Percentiles rank a stretch among this genome's conserved stretches.
These are phyloP conservation scores for Guadua angustifolia DNA, from an alignment of 176 grass and related monocot genomes.

Conservation along the genomic window DNA sequence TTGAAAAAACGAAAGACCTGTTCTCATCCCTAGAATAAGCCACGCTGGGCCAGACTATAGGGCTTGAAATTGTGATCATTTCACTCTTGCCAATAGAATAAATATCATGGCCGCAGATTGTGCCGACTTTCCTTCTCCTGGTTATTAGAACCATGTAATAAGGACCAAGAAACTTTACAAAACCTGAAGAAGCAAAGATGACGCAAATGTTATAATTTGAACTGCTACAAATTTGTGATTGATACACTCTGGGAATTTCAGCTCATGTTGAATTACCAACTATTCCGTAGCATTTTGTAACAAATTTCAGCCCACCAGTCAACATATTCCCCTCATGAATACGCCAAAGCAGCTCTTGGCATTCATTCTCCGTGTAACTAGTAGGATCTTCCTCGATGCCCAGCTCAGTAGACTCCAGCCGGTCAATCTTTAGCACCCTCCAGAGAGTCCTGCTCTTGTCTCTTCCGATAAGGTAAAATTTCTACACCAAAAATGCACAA, in stretches of 20 bases:
- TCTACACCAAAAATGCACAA: conserved; percentile 63
- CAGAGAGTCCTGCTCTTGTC: conserved; percentile 74
- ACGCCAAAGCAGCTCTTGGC: conserved; percentile 68
- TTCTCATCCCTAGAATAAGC: conserved; percentile 99
- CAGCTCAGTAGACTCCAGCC: conserved; percentile 66
- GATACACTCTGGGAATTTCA: conserved; percentile 10
- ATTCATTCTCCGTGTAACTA: conserved; percentile 69
- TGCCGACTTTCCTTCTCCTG: conserved; percentile 87
- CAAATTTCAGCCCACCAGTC: conserved; percentile 84
- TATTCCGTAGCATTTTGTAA: conserved; percentile 96
- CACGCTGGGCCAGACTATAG: conserved; percentile 75
- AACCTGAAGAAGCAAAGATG: conserved; percentile 65
- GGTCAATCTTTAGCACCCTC: conserved; percentile 87
- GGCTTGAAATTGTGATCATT: conserved; percentile 82
- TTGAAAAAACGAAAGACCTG: conserved; percentile 91
- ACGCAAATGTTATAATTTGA: conserved; percentile 43
- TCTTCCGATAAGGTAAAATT: conserved; percentile 89
- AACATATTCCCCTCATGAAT: conserved; percentile 84
- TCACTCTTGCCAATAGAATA: conserved; percentile 83
- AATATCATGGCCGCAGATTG: conserved; percentile 79
- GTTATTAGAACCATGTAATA: conserved; percentile 98
- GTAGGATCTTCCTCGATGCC: conserved; percentile 79
- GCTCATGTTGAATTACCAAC: conserved; percentile 61
- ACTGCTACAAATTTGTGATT: conserved; percentile 19
- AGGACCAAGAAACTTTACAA: conserved; percentile 92